phyloP scores from a whole-genome alignment of 2,329 filamentous ascomycete species.

The Aspergillus luchuensis region DNA sequence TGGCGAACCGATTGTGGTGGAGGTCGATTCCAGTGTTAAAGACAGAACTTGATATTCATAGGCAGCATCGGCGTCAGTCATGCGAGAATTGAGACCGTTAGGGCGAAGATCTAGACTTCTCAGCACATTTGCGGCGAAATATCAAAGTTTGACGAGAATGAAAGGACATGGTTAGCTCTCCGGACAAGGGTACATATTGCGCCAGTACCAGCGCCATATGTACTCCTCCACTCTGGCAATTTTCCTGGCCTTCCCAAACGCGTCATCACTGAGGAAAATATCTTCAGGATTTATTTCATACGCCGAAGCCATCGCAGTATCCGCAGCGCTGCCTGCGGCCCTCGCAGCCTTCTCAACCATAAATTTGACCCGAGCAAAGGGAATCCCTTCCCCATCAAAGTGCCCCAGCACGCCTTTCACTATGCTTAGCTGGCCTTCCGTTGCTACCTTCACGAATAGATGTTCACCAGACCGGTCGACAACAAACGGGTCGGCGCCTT shows the following conservation, averaged over 20 bases:
- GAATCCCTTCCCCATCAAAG: background rate
- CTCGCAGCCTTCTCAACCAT: background rate
- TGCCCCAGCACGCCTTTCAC: background rate
- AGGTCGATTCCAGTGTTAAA: background rate
- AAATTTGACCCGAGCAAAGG: background rate
- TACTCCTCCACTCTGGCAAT: background rate
- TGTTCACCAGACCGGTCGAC: background rate
- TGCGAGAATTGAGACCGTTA: too few relatives aligned
- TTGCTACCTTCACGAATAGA: background rate
- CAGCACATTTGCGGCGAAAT: too few relatives aligned
- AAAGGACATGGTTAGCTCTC: background rate
- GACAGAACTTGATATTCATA: too few relatives aligned
- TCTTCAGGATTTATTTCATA: too few relatives aligned
- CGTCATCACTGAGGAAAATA: too few relatives aligned
- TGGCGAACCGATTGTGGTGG: constrained; percentile 1
- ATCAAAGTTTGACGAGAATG: too few relatives aligned
- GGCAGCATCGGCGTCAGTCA: too few relatives aligned
- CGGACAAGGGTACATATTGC: background rate
- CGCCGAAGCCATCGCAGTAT: too few relatives aligned
- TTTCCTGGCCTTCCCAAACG: rapidly evolving
- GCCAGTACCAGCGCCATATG: background rate
- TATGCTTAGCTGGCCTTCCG: rapidly evolving
- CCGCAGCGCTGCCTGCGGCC: background rate
- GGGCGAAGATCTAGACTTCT: too few relatives aligned
- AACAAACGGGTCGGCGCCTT: background rate